phyloP scores from a whole-genome alignment of 495 filamentous ascomycete genomes.

The Tuber melanosporum region DNA sequence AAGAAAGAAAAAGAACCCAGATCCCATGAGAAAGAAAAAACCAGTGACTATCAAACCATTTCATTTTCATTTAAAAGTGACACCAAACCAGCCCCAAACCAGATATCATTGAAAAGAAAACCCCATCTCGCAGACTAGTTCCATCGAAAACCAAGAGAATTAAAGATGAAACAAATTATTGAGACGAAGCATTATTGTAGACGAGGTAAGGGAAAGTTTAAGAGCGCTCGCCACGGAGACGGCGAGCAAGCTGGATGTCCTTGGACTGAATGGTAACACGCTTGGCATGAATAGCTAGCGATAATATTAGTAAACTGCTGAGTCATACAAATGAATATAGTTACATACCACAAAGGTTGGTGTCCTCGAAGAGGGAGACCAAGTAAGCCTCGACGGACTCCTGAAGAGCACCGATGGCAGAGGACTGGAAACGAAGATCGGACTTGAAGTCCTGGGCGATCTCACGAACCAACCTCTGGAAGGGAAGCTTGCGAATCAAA shows the following conservation, averaged over 20 bases:
- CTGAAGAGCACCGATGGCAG: slow-evolving; percentile 98
- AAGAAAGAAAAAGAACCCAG: slow-evolving; percentile 34
- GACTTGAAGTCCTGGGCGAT: slow-evolving; percentile 99
- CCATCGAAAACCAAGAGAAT: slow-evolving; percentile 15
- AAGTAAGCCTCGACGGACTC: slow-evolving; percentile 99
- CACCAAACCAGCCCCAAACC: slow-evolving; percentile 23
- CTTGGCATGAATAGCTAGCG: slow-evolving; percentile 90
- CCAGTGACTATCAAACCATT: slow-evolving; percentile 38
- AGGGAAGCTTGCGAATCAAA: slow-evolving; percentile 99
- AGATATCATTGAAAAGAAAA: slow-evolving; percentile 26
- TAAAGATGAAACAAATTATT: slow-evolving; percentile 15
- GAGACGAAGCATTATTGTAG: not conserved
- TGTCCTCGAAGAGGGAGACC: slow-evolving; percentile 99
- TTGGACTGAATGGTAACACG: slow-evolving; percentile 93
- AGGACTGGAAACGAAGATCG: slow-evolving; percentile 99
- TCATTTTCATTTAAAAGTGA: slow-evolving; percentile 42
- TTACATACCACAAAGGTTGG: slow-evolving; percentile 78
- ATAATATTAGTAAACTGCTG: slow-evolving; percentile 19
- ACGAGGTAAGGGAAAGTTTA: slow-evolving; percentile 44
- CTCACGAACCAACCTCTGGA: slow-evolving; percentile 99
- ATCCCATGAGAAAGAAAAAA: slow-evolving; percentile 39
- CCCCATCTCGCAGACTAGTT: not conserved
- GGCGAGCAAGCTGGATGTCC: slow-evolving; percentile 95
- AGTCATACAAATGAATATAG: not conserved
- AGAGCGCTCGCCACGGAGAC: slow-evolving; percentile 92